A percentile compares a stretch with the other conserved stretches of the same genome.
Conservation (phyloP, 805 yeast genomes). For the Myxozyma kluyveri region DNA sequence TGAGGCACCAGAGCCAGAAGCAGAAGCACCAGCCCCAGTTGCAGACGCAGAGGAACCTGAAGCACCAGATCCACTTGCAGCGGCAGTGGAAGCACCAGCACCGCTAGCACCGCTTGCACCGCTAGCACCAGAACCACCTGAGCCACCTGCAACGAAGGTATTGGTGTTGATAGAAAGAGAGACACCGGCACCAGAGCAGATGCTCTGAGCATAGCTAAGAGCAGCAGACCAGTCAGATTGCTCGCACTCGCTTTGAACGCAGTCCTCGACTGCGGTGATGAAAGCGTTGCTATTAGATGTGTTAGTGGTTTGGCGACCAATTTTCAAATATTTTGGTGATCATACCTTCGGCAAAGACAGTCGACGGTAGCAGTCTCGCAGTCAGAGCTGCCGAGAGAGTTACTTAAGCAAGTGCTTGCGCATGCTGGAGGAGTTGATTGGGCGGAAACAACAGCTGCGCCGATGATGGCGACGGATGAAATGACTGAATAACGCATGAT, state of each 20-base stretch:
- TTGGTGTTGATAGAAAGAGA: constrained; percentile 21
- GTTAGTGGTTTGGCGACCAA: not conserved
- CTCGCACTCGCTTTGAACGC: constrained; percentile 22
- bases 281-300: not conserved
- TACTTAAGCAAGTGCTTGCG: constrained; percentile 21
- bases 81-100: constrained; percentile 1
- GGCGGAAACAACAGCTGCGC: constrained; percentile 8
- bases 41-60: constrained; percentile 4
- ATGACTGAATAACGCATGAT: not conserved
- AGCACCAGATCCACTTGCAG: constrained; percentile 2
- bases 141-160: constrained; percentile 14
- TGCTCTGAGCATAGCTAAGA: constrained; percentile 20
- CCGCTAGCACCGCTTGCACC: not conserved
- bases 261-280: constrained; percentile 24
- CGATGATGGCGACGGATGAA: constrained; percentile 4
- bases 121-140: constrained; percentile 9
- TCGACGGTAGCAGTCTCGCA: constrained; percentile 20
- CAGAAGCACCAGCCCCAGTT: not conserved
- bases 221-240: constrained; percentile 23
- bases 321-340: not conserved
- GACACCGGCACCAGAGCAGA: constrained; percentile 27
- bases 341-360: constrained; percentile 23
- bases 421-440: constrained; percentile 25
- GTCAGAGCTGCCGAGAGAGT: constrained; percentile 19
- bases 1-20: constrained; percentile 1